phyloP scores from a whole-genome alignment of 164 flowering plant genomes.

The Warburgia ugandensis region DNA sequence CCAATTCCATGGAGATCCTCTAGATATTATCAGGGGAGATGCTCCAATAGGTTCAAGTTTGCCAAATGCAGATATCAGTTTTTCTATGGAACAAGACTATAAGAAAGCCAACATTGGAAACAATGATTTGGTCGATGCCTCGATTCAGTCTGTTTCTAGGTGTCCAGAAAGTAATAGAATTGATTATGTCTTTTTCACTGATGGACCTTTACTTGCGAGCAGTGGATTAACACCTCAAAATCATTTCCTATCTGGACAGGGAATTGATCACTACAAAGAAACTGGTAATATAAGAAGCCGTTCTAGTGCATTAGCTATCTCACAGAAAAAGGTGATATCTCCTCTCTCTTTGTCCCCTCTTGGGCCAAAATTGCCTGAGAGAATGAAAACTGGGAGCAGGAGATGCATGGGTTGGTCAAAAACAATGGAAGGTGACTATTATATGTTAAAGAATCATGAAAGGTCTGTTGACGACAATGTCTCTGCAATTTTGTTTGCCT shows the following conservation, averaged over 20 bases:
- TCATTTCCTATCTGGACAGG: constrained; percentile 27
- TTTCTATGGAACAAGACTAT: constrained; percentile 26
- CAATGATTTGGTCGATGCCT: constrained; percentile 11
- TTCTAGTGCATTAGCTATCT: constrained; percentile 23
- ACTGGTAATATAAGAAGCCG: constrained; percentile 16
- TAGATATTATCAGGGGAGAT: constrained; percentile 30
- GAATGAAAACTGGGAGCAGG: constrained; percentile 28
- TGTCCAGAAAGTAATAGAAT: constrained; percentile 18
- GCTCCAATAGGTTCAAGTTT: too few relatives aligned
- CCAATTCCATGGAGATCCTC: constrained; percentile 40
- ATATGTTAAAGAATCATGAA: constrained; percentile 19
- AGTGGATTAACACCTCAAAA: constrained; percentile 21
- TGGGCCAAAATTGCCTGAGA: constrained; percentile 55
- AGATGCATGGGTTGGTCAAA: constrained; percentile 15
- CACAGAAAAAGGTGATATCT: constrained; percentile 23
- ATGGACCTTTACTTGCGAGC: constrained; percentile 61
- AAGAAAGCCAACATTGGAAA: constrained; percentile 58
- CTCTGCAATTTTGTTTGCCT: constrained; percentile 16
- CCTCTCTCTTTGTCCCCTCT: constrained; percentile 75
- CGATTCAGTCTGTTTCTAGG: constrained; percentile 25
- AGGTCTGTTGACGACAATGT: constrained; percentile 28
- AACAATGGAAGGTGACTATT: constrained; percentile 21
- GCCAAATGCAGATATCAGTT: too few relatives aligned
- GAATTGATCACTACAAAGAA: constrained; percentile 13
- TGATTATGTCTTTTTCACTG: constrained; percentile 35